Evolutionary conservation across 768 basidiomycete genomes (phyloP).

Genomic region (Boletus subcaerulescens): DNA sequence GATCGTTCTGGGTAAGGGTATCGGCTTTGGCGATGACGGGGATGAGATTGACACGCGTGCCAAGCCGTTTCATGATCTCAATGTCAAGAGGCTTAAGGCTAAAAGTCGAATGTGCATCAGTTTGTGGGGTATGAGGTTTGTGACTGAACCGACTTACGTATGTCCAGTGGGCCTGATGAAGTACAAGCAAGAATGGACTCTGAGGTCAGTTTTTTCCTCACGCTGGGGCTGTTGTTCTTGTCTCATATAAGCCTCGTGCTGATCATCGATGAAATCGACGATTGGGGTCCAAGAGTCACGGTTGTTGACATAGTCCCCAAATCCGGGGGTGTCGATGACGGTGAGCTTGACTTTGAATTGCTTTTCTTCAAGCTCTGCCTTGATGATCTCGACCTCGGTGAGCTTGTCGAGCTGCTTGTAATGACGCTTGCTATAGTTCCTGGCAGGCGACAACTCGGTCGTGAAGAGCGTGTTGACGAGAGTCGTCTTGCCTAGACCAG

Average conservation of each 20-base stretch:
- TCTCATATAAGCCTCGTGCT: constrained; percentile 93
- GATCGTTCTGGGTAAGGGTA: constrained; percentile 91
- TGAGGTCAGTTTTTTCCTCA: constrained; percentile 87
- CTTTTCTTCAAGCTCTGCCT: constrained; percentile 98
- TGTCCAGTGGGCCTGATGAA: constrained; percentile 96
- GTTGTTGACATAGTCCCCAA: constrained; percentile 99
- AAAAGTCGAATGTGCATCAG: constrained; percentile 4
- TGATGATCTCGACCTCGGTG: constrained; percentile 98
- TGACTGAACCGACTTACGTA: constrained; percentile 58
- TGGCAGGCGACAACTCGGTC: constrained; percentile 88
- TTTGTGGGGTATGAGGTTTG: neutral
- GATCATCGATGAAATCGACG: constrained; percentile 96
- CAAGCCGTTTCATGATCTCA: constrained; percentile 99
- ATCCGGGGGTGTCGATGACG: constrained; percentile 98
- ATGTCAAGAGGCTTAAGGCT: constrained; percentile 95
- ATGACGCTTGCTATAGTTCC: constrained; percentile 88
- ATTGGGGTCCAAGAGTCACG: constrained; percentile 98
- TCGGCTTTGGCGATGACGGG: constrained; percentile 98
- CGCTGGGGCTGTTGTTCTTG: constrained; percentile 99
- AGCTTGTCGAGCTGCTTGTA: constrained; percentile 98
- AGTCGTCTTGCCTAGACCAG: constrained; percentile 95
- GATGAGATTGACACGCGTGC: constrained; percentile 96
- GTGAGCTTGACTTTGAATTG: constrained; percentile 99
- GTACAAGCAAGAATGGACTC: constrained; percentile 96
- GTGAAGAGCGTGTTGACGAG: constrained; percentile 99